Percentiles rank a stretch among this genome's conserved stretches.
Evolutionary conservation across 2,329 filamentous ascomycete species (phyloP).

Genomic region (Spiromastix sp.): DNA sequence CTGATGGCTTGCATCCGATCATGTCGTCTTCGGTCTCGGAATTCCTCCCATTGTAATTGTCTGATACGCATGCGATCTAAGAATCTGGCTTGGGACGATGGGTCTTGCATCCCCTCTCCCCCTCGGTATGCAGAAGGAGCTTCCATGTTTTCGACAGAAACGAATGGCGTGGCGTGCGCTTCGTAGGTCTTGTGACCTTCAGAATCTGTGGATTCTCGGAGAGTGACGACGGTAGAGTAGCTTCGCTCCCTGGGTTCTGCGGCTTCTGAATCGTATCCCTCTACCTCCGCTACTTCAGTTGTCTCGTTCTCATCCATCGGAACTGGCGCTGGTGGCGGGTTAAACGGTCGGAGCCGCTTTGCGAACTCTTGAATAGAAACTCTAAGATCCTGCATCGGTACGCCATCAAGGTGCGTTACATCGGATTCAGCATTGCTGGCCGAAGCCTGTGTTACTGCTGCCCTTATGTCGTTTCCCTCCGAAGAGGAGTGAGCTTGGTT

Average conservation of each 20-base stretch:
- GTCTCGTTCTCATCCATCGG: conserved; percentile 41
- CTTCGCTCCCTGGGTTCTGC: conserved; percentile 26
- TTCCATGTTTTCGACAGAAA: conserved; percentile 30
- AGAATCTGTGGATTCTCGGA: conserved; percentile 42
- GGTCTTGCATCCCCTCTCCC: conserved; percentile 10
- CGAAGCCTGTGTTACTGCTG: conserved; percentile 19
- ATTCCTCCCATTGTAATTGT: conserved; percentile 50
- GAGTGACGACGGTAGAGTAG: conserved; percentile 41
- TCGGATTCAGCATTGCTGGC: conserved; percentile 23
- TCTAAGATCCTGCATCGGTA: conserved; percentile 50
- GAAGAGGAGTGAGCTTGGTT: conserved; percentile 31
- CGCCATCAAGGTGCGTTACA: conserved; percentile 29
- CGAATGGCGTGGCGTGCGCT: conserved; percentile 41
- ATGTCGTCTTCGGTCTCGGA: conserved; percentile 31
- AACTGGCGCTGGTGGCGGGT: conserved; percentile 69
- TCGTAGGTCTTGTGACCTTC: conserved; percentile 43
- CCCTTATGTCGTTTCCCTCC: conserved; percentile 24
- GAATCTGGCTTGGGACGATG: conserved; percentile 3
- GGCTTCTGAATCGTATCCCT: conserved; percentile 24
- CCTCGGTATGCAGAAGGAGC: conserved; percentile 19
- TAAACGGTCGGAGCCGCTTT: conserved; percentile 67
- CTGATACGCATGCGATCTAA: conserved; percentile 60
- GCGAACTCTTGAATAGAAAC: conserved; percentile 59
- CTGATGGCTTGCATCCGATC: conserved; percentile 68
- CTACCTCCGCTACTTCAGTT: conserved; percentile 23